Conservation (phyloP, 192 early-diverging fungal genomes). For the Kappamyces sp. region DNA sequence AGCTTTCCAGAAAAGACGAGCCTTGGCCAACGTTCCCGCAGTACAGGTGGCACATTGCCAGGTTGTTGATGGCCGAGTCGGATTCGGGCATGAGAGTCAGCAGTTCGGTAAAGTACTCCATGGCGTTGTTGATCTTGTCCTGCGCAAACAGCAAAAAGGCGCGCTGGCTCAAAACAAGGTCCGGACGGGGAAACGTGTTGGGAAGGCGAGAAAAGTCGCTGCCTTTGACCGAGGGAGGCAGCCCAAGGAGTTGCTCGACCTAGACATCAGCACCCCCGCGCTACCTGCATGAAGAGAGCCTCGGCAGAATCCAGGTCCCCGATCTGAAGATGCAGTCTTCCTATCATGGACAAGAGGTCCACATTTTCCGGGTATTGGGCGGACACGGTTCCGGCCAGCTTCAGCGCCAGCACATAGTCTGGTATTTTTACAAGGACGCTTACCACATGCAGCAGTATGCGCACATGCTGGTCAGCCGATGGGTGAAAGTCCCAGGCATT, state of each 20-base stretch:
- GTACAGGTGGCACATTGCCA: constrained; percentile 38
- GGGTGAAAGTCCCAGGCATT: constrained; percentile 10
- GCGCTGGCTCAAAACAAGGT: constrained; percentile 21
- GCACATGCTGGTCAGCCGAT: not conserved
- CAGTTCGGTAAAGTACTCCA: constrained; percentile 24
- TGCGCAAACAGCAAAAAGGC: constrained; percentile 27
- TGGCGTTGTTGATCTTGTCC: constrained; percentile 17
- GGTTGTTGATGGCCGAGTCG: constrained; percentile 34
- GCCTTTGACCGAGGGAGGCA: not conserved
- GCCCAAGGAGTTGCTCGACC: too few relatives aligned
- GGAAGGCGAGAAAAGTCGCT: not conserved
- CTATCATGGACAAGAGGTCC: constrained; percentile 23
- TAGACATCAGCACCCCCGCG: too few relatives aligned
- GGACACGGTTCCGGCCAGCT: constrained; percentile 13
- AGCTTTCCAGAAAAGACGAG: constrained; percentile 30
- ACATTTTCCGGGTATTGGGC: constrained; percentile 13
- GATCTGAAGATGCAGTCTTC: constrained; percentile 31
- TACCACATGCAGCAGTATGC: constrained; percentile 22
- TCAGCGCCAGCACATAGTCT: constrained; percentile 23
- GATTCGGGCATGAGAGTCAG: constrained; percentile 17
- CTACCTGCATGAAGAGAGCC: not conserved
- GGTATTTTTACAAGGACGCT: constrained; percentile 25
- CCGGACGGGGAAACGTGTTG: constrained; percentile 9
- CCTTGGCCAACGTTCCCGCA: constrained; percentile 36
- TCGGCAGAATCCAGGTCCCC: constrained; percentile 28